phyloP scores from a whole-genome alignment of 495 filamentous ascomycete genomes.

The Xylaria grammica region DNA sequence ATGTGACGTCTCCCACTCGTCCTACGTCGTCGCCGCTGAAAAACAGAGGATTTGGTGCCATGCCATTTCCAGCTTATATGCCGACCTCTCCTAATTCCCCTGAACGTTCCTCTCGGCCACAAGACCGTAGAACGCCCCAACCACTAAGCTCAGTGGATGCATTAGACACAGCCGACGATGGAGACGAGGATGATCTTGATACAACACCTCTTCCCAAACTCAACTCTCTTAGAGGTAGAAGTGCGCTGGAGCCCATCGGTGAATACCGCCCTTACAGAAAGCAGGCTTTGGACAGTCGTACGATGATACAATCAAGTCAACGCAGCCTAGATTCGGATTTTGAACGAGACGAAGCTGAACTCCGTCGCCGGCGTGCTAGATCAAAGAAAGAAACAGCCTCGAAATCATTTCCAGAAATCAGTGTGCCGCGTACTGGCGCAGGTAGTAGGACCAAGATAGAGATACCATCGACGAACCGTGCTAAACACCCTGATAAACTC shows the following conservation, averaged over 20 bases:
- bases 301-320: constrained; percentile 26
- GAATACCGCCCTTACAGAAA: constrained; percentile 33
- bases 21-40: constrained; percentile 51
- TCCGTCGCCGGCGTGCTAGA: constrained; percentile 33
- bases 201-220: constrained; percentile 21
- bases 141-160: not conserved
- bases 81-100: constrained; percentile 41
- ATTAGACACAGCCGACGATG: not conserved
- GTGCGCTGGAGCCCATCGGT: constrained; percentile 31
- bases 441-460: constrained; percentile 40
- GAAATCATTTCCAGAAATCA: constrained; percentile 43
- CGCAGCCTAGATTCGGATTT: constrained; percentile 22
- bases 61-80: constrained; percentile 19
- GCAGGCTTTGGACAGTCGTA: constrained; percentile 23
- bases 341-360: constrained; percentile 29
- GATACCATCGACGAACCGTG: constrained; percentile 46
- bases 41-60: constrained; percentile 18
- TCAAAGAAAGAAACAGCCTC: constrained; percentile 43
- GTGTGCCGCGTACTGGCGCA: constrained; percentile 34
- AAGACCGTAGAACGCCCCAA: constrained; percentile 3
- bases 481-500: constrained; percentile 22
- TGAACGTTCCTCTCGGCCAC: constrained; percentile 25
- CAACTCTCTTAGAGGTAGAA: constrained; percentile 18
- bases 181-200: constrained; percentile 19
- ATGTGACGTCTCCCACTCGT: constrained; percentile 40